Conservation (phyloP, 345 rosid genomes). For the Euphorbia peplus region DNA sequence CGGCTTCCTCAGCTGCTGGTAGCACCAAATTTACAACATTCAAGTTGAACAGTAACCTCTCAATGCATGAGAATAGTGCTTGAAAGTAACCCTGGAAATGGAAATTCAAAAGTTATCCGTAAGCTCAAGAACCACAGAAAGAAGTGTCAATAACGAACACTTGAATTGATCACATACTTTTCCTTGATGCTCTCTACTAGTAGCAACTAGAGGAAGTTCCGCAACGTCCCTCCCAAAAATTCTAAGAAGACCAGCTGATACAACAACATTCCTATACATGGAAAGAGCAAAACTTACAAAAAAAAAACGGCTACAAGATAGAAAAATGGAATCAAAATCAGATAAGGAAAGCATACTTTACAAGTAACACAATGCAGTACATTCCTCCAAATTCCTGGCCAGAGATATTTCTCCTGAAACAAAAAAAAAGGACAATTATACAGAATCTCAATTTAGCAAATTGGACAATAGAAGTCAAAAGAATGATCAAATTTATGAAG, state of each 20-base stretch:
- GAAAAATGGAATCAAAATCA: neutral
- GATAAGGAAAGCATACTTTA: slow-evolving; percentile 46
- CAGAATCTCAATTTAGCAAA: slow-evolving; percentile 7
- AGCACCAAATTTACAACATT: slow-evolving; percentile 82
- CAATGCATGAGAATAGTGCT: slow-evolving; percentile 78
- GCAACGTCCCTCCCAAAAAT: slow-evolving; percentile 88
- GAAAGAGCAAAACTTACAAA: neutral
- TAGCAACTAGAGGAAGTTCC: slow-evolving; percentile 97
- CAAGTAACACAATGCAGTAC: slow-evolving; percentile 70
- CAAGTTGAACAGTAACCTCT: slow-evolving; percentile 65
- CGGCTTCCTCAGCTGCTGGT: slow-evolving; percentile 97
- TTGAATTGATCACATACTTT: slow-evolving; percentile 45
- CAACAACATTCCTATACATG: slow-evolving; percentile 66
- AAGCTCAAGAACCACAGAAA: neutral
- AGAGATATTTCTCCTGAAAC: slow-evolving; percentile 86
- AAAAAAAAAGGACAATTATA: slow-evolving; percentile 12
- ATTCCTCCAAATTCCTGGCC: slow-evolving; percentile 97
- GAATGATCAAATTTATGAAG: neutral
- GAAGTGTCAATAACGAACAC: neutral
- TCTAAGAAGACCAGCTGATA: slow-evolving; percentile 94
- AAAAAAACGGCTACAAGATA: neutral
- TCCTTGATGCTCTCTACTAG: slow-evolving; percentile 85
- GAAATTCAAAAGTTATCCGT: slow-evolving; percentile 2
- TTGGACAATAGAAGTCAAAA: neutral
- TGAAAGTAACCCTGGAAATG: slow-evolving; percentile 79